phyloP scores from a whole-genome alignment of 768 basidiomycete species.

The Lactarius trivialis region DNA sequence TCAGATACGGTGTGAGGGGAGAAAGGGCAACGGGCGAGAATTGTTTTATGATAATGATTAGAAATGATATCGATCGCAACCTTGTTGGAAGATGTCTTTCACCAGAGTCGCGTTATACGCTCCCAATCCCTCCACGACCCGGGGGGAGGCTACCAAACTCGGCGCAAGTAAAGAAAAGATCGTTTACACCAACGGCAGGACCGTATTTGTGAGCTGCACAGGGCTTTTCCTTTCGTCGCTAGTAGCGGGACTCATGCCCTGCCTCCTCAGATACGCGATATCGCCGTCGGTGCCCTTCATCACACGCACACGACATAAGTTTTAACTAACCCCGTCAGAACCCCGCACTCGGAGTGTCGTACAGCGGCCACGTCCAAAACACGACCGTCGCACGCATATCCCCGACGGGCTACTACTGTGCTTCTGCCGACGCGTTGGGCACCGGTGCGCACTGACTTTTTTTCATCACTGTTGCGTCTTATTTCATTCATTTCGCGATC shows the following conservation, averaged over 20 bases:
- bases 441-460: constrained; percentile 46
- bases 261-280: constrained; percentile 19
- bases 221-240: neutral
- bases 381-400: constrained; percentile 88
- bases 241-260: neutral
- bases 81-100: constrained; percentile 40
- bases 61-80: constrained; percentile 12
- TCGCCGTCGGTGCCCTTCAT: constrained; percentile 17
- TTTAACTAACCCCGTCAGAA: constrained; percentile 37
- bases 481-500: neutral
- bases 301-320: neutral
- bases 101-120: constrained; percentile 49
- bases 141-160: constrained; percentile 69
- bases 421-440: constrained; percentile 79
- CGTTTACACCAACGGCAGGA: constrained; percentile 78
- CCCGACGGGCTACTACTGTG: constrained; percentile 92
- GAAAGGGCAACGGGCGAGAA: neutral
- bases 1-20: constrained; percentile 5
- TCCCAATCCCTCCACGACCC: constrained; percentile 60
- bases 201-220: constrained; percentile 61
- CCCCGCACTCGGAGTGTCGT: constrained; percentile 53
- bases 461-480: neutral
- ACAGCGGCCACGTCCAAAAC: constrained; percentile 76
- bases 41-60: neutral
- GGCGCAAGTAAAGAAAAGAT: constrained; percentile 72